A percentile compares a stretch with the other conserved stretches of the same genome.
Evolutionary conservation across 2,329 filamentous ascomycete species (phyloP).

Genomic region (Fusarium equiseti): DNA sequence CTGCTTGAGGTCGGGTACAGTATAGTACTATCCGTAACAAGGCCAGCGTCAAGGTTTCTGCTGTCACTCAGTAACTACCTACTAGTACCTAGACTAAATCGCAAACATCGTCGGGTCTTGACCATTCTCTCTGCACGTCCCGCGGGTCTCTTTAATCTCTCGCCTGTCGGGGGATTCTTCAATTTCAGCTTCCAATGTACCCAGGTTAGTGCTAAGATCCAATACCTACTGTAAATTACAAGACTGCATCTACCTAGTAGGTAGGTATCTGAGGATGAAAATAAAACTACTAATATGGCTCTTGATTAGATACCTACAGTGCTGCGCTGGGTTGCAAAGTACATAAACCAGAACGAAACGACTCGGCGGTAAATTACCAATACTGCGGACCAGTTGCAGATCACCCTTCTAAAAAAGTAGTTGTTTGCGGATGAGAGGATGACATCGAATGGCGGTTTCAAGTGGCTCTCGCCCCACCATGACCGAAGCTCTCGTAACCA

Average conservation of each 20-base stretch:
- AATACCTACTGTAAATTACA: background rate
- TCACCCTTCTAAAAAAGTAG: slow-evolving; percentile 9
- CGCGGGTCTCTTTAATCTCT: background rate
- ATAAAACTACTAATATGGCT: background rate
- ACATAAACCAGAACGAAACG: background rate
- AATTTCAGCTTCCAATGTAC: background rate
- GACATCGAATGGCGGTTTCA: slow-evolving; percentile 45
- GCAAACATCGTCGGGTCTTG: background rate
- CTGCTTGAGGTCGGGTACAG: background rate
- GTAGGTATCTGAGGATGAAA: background rate
- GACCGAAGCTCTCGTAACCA: slow-evolving; percentile 34
- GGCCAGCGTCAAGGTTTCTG: background rate
- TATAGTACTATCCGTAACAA: background rate
- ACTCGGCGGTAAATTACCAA: slow-evolving; percentile 1
- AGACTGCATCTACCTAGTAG: background rate
- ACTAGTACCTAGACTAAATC: background rate
- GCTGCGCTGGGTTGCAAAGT: background rate
- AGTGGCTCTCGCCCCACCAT: slow-evolving; percentile 40
- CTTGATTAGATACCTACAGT: background rate
- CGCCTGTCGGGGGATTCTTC: background rate
- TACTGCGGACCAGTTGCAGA: slow-evolving; percentile 24
- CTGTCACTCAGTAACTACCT: background rate
- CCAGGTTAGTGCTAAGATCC: background rate
- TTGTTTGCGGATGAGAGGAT: slow-evolving; percentile 20
- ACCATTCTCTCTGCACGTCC: background rate